These are phyloP conservation scores for Ganoderma multipileum DNA, from an alignment of 1,284 basidiomycete species.

Conservation along the genomic window DNA sequence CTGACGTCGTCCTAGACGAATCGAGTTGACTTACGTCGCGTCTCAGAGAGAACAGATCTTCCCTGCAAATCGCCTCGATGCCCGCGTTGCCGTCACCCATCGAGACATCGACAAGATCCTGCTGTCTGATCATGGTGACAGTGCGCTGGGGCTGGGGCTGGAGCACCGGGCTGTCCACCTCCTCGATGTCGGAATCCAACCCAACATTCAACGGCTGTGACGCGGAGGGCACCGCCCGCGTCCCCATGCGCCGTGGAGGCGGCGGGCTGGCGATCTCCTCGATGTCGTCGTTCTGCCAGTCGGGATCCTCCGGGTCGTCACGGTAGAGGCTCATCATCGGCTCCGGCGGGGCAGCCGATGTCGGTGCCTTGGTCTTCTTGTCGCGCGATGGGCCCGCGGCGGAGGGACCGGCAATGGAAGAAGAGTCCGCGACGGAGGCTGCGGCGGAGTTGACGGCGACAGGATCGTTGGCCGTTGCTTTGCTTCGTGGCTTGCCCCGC, in stretches of 20 bases:
- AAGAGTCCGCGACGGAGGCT: neutral
- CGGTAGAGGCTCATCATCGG: slow-evolving; percentile 23
- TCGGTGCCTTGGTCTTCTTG: slow-evolving; percentile 5
- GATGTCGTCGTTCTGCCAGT: slow-evolving; percentile 26
- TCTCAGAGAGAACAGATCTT: slow-evolving; percentile 20
- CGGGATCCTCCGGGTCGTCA: slow-evolving; percentile 24
- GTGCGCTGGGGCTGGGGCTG: slow-evolving; percentile 9
- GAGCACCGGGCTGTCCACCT: slow-evolving; percentile 13
- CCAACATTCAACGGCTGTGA: slow-evolving; percentile 14
- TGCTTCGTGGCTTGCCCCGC: slow-evolving; percentile 16
- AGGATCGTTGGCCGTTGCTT: neutral
- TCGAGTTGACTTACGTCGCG: slow-evolving; percentile 9
- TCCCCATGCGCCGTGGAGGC: slow-evolving; percentile 21
- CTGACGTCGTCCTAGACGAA: neutral
- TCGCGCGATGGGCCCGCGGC: slow-evolving; percentile 3
- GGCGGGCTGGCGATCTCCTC: slow-evolving; percentile 26
- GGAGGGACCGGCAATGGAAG: slow-evolving; percentile 18
- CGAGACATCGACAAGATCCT: slow-evolving; percentile 11
- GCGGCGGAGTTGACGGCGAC: neutral
- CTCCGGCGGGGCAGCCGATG: neutral
- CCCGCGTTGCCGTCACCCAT: slow-evolving; percentile 12
- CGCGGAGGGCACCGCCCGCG: slow-evolving; percentile 20
- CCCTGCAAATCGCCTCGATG: slow-evolving; percentile 20
- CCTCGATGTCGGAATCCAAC: slow-evolving; percentile 27
- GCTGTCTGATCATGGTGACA: slow-evolving; percentile 21